Percentiles rank a stretch among this genome's conserved stretches.
These are phyloP conservation scores for Colletotrichum echinochloae DNA, from an alignment of 2,329 filamentous ascomycete genomes.

Conservation along the genomic window DNA sequence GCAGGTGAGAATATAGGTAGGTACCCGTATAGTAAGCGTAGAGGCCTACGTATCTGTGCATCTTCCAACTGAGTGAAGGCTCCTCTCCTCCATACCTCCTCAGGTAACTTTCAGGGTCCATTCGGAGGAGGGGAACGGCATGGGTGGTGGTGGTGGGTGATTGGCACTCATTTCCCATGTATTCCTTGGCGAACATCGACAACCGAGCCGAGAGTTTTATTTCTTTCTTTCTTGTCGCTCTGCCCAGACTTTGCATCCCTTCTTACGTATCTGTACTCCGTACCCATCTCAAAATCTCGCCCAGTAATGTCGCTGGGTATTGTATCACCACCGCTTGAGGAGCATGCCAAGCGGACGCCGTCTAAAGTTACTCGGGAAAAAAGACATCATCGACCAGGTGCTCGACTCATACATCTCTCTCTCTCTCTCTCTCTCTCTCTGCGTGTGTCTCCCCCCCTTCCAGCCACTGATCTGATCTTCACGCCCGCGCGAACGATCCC, in stretches of 20 bases:
- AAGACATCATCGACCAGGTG: not conserved
- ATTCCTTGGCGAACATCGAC: not conserved
- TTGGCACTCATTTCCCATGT: conserved; percentile 4
- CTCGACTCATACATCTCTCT: too few species aligned
- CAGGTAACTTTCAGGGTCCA: conserved; percentile 3
- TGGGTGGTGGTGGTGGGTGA: not conserved
- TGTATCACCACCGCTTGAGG: not conserved
- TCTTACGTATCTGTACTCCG: too few species aligned
- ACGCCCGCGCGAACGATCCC: not conserved
- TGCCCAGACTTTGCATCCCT: not conserved
- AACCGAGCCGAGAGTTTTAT: not conserved
- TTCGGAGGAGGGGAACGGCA: not conserved
- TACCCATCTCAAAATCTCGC: not conserved
- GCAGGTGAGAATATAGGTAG: not conserved
- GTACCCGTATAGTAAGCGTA: not conserved
- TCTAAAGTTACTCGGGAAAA: not conserved
- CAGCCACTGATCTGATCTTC: not conserved
- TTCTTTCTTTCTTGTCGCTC: not conserved
- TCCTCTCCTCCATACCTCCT: not conserved
- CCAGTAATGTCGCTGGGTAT: not conserved
- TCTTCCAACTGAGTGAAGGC: not conserved
- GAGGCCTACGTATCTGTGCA: not conserved
- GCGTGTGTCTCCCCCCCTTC: not conserved
- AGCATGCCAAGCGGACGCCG: not conserved
- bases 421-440: too few species aligned